Evolutionary conservation across 129 eudicot species (phyloP).

Genomic region (Arctium minus): DNA sequence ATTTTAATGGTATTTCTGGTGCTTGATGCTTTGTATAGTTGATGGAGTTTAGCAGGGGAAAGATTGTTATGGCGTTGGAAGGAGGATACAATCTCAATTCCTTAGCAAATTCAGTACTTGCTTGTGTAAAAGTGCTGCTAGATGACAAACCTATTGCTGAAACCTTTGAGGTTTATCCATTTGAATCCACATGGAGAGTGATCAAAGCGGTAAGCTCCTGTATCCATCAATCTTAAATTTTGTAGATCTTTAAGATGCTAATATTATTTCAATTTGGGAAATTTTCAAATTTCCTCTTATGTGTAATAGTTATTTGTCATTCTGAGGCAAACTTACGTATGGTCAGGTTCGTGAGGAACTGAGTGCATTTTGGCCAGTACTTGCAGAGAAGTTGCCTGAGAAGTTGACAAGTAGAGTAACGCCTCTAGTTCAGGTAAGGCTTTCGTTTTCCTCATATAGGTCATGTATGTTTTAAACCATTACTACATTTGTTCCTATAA

Average conservation of each 20-base stretch:
- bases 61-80: constrained; percentile 80
- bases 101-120: constrained; percentile 66
- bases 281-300: background rate
- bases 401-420: constrained; percentile 44
- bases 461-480: background rate
- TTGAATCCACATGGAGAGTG: constrained; percentile 79
- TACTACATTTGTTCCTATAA: background rate
- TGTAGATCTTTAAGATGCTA: background rate
- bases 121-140: constrained; percentile 75
- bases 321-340: background rate
- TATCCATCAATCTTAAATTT: background rate
- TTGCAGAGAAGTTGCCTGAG: constrained; percentile 55
- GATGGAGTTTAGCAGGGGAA: constrained; percentile 83
- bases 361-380: constrained; percentile 69
- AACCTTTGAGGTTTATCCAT: constrained; percentile 56
- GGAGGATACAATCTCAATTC: constrained; percentile 91
- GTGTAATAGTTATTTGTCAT: background rate
- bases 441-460: constrained; percentile 9
- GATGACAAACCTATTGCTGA: constrained; percentile 45
- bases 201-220: constrained; percentile 47
- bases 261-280: background rate
- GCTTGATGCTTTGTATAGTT: constrained; percentile 41
- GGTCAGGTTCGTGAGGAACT: constrained; percentile 76
- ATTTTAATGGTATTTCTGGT: constrained; percentile 8
- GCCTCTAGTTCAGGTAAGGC: constrained; percentile 50